phyloP scores from a whole-genome alignment of 768 basidiomycete species.

The Lentinula raphanica region DNA sequence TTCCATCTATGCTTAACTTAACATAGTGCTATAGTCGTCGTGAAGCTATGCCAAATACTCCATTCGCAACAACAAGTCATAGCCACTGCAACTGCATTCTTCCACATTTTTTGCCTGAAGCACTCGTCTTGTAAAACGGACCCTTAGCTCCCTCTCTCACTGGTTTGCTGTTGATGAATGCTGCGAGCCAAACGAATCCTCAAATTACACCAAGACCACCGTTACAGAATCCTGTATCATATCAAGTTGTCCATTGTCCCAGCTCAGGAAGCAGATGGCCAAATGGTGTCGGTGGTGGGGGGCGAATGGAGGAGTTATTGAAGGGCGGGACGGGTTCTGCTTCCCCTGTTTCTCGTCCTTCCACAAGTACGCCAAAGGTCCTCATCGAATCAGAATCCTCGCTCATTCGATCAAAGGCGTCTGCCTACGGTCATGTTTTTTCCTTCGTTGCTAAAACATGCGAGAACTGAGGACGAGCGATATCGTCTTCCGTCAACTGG shows the following conservation, averaged over 20 bases:
- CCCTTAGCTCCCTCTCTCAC: constrained; percentile 84
- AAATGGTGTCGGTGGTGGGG: background rate
- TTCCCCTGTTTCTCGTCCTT: background rate
- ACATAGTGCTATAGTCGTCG: constrained; percentile 51
- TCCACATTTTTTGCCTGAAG: constrained; percentile 94
- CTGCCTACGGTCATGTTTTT: constrained; percentile 56
- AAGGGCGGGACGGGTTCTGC: constrained; percentile 1
- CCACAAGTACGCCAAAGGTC: background rate
- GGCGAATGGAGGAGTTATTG: background rate
- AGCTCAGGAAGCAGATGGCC: background rate
- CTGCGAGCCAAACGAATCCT: constrained; percentile 98
- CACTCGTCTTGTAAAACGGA: constrained; percentile 95
- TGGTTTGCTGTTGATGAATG: constrained; percentile 94
- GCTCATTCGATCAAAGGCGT: background rate
- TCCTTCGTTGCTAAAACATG: constrained; percentile 58
- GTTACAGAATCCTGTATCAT: constrained; percentile 75
- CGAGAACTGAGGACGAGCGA: constrained; percentile 59
- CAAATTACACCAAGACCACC: constrained; percentile 90
- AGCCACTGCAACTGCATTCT: constrained; percentile 92
- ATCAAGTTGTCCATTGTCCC: constrained; percentile 60
- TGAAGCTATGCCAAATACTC: constrained; percentile 81
- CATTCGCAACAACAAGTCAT: constrained; percentile 84
- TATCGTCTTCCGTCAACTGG: constrained; percentile 42
- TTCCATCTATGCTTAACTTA: background rate
- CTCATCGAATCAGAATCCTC: constrained; percentile 19